Evolutionary conservation across 306 rosid species (phyloP), one percentile per base, ranked within the genome.

Genomic region (Prunus padus): DNA sequence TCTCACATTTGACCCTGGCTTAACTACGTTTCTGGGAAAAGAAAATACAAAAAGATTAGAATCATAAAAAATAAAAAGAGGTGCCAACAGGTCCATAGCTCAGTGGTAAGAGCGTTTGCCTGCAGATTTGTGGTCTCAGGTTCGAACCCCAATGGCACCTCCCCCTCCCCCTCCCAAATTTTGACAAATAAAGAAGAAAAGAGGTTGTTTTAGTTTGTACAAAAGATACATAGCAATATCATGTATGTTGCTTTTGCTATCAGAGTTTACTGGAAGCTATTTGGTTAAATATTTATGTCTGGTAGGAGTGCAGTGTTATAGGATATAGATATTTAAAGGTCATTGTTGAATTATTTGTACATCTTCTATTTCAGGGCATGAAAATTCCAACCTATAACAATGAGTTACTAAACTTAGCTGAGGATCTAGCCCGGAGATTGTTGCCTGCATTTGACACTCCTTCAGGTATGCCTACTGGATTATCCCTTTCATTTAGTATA

Each of bases 391-490:
- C 79, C 37, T 92, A 94, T 82, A 88, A 94, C 76, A 90, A 92
- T 82, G 90, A 89, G 73, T 84, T 94, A 65, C 89, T 94, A 44
- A 84, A 85, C 87, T 76, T 94, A 69, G 98, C 97, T 16, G 98
- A 92, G 84, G 98, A 94, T 88, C 87, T 94, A 72, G 97, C 83
- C 69, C 87, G 95, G 85, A 89, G 95, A 85, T 76, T 94, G 84
- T 86, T 94, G 78, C 98, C 97, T 76, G 98, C 96, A 49, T 94
- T 94, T 82, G 97, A 94, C 76, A 92, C 98, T 73, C 98, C 98
- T 60, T 92, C 98, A 72, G 98, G 98, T 94, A 74, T 85, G 69
- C 40, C 69, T 76, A 25, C 59, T 49, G 2, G 81, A 68, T 67
- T 63, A 60, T 65, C 16, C 56, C 54, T 14, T 65, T 72, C 69